Percentiles rank a stretch among this genome's conserved stretches.
These are phyloP conservation scores for Sphagnurus paluster DNA, from an alignment of 1,284 basidiomycete species.

Conservation along the genomic window DNA sequence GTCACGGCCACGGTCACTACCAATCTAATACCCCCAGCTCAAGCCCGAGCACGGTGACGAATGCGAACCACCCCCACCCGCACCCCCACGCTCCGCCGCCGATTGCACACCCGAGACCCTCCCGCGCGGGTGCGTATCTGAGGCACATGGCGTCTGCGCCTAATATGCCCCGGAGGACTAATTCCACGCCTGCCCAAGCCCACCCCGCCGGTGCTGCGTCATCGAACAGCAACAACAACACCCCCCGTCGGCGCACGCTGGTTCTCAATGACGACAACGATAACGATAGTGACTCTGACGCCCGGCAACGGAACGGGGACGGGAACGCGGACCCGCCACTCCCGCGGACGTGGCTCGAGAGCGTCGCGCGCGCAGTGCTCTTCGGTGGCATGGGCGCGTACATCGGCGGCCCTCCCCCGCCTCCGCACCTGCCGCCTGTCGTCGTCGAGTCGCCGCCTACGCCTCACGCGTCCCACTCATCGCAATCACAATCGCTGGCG, in stretches of 20 bases:
- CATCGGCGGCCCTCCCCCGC: slow-evolving; percentile 49
- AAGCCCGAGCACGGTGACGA: slow-evolving; percentile 15
- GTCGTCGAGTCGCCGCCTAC: slow-evolving; percentile 28
- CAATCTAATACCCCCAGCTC: slow-evolving; percentile 4
- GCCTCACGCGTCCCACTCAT: not conserved
- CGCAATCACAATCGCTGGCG: not conserved
- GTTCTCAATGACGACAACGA: slow-evolving; percentile 12
- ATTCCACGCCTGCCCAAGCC: slow-evolving; percentile 35
- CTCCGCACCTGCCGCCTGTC: not conserved
- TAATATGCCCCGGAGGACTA: slow-evolving; percentile 46
- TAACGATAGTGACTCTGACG: slow-evolving; percentile 23
- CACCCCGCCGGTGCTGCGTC: no score
- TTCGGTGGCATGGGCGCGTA: slow-evolving; percentile 45
- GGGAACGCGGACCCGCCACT: slow-evolving; percentile 41
- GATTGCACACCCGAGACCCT: slow-evolving; percentile 39
- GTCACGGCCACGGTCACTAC: no score
- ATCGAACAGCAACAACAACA: slow-evolving; percentile 17
- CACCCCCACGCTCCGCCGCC: no score
- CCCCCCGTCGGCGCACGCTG: slow-evolving; percentile 16
- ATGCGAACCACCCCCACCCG: no score
- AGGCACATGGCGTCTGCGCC: slow-evolving; percentile 69
- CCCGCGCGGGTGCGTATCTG: slow-evolving; percentile 61
- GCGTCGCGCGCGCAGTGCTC: slow-evolving; percentile 59
- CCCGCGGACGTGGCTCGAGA: slow-evolving; percentile 63
- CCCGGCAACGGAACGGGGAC: slow-evolving; percentile 18